Evolutionary conservation across 805 yeast species (phyloP).

Genomic region (Nakazawaea anatomiae): DNA sequence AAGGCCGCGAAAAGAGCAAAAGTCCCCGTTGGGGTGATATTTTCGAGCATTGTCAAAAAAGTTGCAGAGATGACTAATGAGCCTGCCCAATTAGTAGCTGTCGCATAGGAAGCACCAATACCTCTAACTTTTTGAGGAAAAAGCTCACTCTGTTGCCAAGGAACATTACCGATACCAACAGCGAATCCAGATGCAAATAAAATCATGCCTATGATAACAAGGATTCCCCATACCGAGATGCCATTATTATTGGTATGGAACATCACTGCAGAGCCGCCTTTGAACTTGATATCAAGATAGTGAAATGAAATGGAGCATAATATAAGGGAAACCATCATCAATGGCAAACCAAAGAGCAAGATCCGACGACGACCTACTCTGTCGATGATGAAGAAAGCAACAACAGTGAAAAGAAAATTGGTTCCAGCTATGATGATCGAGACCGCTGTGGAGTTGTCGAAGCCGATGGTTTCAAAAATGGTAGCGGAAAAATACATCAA

Average conservation of each 20-base stretch:
- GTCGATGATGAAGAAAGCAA: slow-evolving; percentile 45
- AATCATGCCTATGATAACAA: slow-evolving; percentile 40
- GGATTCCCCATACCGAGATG: slow-evolving; percentile 34
- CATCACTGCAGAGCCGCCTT: slow-evolving; percentile 18
- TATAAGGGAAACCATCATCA: slow-evolving; percentile 37
- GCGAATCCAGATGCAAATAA: slow-evolving; percentile 47
- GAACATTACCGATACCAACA: slow-evolving; percentile 49
- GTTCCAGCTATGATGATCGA: slow-evolving; percentile 52
- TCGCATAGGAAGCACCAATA: slow-evolving; percentile 34
- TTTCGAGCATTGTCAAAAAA: slow-evolving; percentile 47
- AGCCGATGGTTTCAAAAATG: slow-evolving; percentile 48
- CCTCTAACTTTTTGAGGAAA: slow-evolving; percentile 52
- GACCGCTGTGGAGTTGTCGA: slow-evolving; percentile 45
- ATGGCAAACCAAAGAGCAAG: slow-evolving; percentile 38
- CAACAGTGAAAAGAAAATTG: slow-evolving; percentile 44
- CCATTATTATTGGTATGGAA: not conserved
- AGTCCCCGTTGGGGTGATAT: slow-evolving; percentile 47
- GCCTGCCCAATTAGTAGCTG: slow-evolving; percentile 43
- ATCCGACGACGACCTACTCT: slow-evolving; percentile 46
- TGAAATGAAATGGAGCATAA: slow-evolving; percentile 49
- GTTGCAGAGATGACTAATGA: slow-evolving; percentile 46
- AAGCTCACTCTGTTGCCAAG: slow-evolving; percentile 56
- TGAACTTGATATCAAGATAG: slow-evolving; percentile 32
- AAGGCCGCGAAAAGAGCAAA: slow-evolving; percentile 40
- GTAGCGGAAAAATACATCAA: slow-evolving; percentile 53